Conservation (phyloP, 805 yeast species). For the Ogataea pignaliae region DNA sequence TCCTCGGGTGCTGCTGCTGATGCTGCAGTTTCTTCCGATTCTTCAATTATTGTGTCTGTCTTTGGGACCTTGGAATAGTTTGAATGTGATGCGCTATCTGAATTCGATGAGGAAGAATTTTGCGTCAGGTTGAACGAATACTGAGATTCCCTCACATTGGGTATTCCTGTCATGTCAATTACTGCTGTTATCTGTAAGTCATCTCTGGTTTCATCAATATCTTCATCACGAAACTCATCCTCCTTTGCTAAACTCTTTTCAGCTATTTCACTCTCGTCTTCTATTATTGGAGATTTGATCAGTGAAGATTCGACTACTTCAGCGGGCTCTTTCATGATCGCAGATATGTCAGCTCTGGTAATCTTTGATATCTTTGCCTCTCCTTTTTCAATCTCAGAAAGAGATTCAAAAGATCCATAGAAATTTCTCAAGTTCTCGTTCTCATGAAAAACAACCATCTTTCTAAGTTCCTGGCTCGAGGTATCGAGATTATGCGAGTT, state of each 20-base stretch:
- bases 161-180: neutral
- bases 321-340: slow-evolving; percentile 1
- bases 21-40: neutral
- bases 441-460: neutral
- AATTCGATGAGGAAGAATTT: neutral
- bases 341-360: slow-evolving; percentile 8
- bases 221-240: too few species aligned
- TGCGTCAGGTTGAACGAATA: too few species aligned
- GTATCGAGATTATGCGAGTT: too few species aligned
- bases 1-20: neutral
- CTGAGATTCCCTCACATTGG: too few species aligned
- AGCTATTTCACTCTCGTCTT: neutral
- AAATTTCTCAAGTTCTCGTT: neutral
- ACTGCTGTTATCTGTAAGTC: too few species aligned
- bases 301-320: neutral
- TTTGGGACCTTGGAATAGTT: neutral
- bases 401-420: slow-evolving; percentile 8
- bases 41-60: neutral
- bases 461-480: neutral
- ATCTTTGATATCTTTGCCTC: slow-evolving; percentile 5
- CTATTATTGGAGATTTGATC: neutral
- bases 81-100: neutral
- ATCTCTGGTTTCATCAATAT: too few species aligned
- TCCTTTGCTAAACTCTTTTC: too few species aligned
- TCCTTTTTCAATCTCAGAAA: slow-evolving; percentile 3